Percentiles rank a stretch among this genome's conserved stretches.
Evolutionary conservation across 768 basidiomycete genomes (phyloP).

Genomic region (Neoboletus subvelutipes): DNA sequence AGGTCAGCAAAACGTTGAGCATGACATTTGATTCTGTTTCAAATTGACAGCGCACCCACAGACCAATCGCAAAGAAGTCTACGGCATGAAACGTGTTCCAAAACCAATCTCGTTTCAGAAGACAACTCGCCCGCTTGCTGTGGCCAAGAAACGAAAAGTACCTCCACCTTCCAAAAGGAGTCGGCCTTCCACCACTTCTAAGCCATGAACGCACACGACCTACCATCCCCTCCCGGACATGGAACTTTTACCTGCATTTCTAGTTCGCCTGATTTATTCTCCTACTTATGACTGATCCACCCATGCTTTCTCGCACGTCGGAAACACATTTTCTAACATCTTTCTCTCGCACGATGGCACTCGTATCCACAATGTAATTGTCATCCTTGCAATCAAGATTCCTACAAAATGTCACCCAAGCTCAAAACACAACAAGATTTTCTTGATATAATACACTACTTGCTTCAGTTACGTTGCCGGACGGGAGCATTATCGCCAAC

Average conservation of each 20-base stretch:
- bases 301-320: slow-evolving; percentile 5
- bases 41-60: slow-evolving; percentile 19
- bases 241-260: background rate
- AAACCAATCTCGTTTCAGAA: slow-evolving; percentile 7
- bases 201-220: slow-evolving; percentile 6
- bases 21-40: background rate
- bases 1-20: slow-evolving; percentile 38
- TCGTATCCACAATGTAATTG: slow-evolving; percentile 8
- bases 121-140: background rate
- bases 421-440: background rate
- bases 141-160: slow-evolving; percentile 25
- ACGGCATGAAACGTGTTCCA: slow-evolving; percentile 29
- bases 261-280: slow-evolving; percentile 10
- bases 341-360: slow-evolving; percentile 1
- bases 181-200: slow-evolving; percentile 6
- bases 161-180: slow-evolving; percentile 10
- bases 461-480: slow-evolving; percentile 13
- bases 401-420: background rate
- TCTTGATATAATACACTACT: background rate
- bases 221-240: background rate
- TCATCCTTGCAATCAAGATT: slow-evolving; percentile 2
- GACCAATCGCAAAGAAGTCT: slow-evolving; percentile 42
- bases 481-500: slow-evolving; percentile 38
- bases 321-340: slow-evolving; percentile 9
- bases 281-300: slow-evolving; percentile 8